phyloP scores from a whole-genome alignment of 164 flowering plant genomes.

The Magnolia sinica region DNA sequence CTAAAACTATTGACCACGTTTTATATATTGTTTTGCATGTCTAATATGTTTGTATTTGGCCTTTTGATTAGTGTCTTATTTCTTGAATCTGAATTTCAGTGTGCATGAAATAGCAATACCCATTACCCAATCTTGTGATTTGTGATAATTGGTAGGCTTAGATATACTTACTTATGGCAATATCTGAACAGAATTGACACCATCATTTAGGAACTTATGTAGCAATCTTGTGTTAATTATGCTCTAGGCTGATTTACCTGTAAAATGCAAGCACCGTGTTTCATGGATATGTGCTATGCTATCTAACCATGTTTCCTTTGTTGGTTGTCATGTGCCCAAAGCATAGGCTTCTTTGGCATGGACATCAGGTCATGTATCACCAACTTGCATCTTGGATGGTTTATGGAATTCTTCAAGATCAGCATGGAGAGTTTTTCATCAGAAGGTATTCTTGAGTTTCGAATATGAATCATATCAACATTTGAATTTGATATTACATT shows the following conservation, averaged over 20 bases:
- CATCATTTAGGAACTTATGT: not conserved
- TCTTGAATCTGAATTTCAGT: not conserved
- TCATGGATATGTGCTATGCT: not conserved
- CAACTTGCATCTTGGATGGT: conserved; percentile 99
- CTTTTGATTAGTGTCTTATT: not conserved
- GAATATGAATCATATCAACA: not conserved
- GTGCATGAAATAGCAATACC: not conserved
- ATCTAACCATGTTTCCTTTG: conserved; percentile 1
- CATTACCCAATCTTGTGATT: not conserved
- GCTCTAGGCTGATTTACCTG: not conserved
- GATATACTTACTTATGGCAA: no score
- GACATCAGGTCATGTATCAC: conserved; percentile 93
- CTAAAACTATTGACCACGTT: not conserved
- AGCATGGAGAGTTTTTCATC: conserved; percentile 90
- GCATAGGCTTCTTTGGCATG: conserved; percentile 98
- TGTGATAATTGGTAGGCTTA: not conserved
- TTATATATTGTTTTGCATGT: not conserved
- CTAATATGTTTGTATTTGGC: not conserved
- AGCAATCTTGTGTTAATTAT: not conserved
- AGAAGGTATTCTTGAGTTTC: conserved; percentile 52
- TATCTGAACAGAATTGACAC: not conserved
- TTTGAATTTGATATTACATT: not conserved
- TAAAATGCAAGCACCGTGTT: not conserved
- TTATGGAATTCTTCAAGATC: conserved; percentile 95
- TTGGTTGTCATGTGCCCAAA: conserved; percentile 18